Evolutionary conservation across 371 early-diverging fungal genomes (phyloP).

Genomic region (Conidiobolus incongruus): DNA sequence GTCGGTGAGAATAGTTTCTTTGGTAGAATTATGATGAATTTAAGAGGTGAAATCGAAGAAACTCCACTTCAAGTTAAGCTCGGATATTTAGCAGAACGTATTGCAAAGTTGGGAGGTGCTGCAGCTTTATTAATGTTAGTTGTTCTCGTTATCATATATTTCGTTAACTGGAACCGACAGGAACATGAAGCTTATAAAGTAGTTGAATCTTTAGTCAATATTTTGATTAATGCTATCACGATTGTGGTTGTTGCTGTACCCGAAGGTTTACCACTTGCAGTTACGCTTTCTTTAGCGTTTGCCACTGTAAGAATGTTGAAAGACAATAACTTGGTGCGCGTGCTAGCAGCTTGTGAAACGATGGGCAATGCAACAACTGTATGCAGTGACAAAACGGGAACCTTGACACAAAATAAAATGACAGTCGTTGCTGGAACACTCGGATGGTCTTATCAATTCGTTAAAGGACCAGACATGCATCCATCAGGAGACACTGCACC

Average conservation of each 20-base stretch:
- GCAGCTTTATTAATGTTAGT: conserved; percentile 38
- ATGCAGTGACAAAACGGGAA: conserved; percentile 83
- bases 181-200: conserved; percentile 9
- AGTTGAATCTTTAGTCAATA: conserved; percentile 22
- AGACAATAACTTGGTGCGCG: conserved; percentile 74
- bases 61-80: conserved; percentile 51
- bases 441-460: conserved; percentile 3
- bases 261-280: conserved; percentile 55
- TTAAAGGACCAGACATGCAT: neutral
- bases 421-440: conserved; percentile 46
- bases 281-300: conserved; percentile 52
- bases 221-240: conserved; percentile 42
- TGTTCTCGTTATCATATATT: conserved; percentile 30
- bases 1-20: conserved; percentile 48
- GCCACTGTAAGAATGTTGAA: too few species aligned
- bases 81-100: conserved; percentile 32
- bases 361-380: conserved; percentile 85
- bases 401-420: conserved; percentile 76
- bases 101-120: conserved; percentile 43
- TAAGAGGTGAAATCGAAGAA: conserved; percentile 15
- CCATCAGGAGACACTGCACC: conserved; percentile 9
- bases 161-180: conserved; percentile 7
- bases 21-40: conserved; percentile 56
- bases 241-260: conserved; percentile 60
- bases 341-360: conserved; percentile 76